Percentiles rank a stretch among this genome's conserved stretches.
Evolutionary conservation across 176 grass and related monocot genomes (phyloP).

Genomic region (Musa itinerans): DNA sequence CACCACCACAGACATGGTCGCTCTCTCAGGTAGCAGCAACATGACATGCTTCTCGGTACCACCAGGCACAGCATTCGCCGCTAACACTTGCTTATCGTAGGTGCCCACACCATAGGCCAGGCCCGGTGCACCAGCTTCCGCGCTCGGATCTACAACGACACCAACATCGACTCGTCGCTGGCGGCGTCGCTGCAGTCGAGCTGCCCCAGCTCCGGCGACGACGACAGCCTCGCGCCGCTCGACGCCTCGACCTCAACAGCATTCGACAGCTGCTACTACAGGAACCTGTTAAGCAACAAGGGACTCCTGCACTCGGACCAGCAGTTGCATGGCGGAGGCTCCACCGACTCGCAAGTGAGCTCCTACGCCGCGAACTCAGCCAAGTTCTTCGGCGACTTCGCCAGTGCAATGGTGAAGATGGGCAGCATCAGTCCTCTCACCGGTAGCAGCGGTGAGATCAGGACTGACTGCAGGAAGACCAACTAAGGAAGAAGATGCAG

Average conservation of each 20-base stretch:
- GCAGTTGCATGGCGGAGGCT: slow-evolving; percentile 28
- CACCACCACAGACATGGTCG: slow-evolving; percentile 24
- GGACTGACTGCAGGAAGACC: slow-evolving; percentile 3
- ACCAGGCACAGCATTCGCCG: no score
- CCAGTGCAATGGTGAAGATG: slow-evolving; percentile 33
- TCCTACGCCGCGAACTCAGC: slow-evolving; percentile 22
- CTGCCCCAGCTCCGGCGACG: slow-evolving; percentile 27
- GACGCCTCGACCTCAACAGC: slow-evolving; percentile 9
- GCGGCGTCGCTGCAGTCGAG: slow-evolving; percentile 14
- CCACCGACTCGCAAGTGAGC: slow-evolving; percentile 24
- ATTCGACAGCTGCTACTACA: slow-evolving; percentile 32
- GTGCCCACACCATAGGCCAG: slow-evolving; percentile 27
- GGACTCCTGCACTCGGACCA: slow-evolving; percentile 41
- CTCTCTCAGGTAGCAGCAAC: slow-evolving; percentile 22
- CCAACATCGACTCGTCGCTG: slow-evolving; percentile 21
- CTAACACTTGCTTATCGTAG: background rate
- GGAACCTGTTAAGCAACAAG: slow-evolving; percentile 27
- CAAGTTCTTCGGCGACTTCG: slow-evolving; percentile 30
- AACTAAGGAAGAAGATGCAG: background rate
- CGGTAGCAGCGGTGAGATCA: slow-evolving; percentile 3
- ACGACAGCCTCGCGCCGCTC: slow-evolving; percentile 26
- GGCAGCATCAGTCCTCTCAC: slow-evolving; percentile 28
- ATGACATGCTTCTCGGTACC: background rate
- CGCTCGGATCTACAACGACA: slow-evolving; percentile 31
- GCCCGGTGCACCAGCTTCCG: slow-evolving; percentile 33